These are phyloP conservation scores for Dendrocalamus sinicus DNA, from an alignment of 176 grass and related monocot species.

Conservation along the genomic window DNA sequence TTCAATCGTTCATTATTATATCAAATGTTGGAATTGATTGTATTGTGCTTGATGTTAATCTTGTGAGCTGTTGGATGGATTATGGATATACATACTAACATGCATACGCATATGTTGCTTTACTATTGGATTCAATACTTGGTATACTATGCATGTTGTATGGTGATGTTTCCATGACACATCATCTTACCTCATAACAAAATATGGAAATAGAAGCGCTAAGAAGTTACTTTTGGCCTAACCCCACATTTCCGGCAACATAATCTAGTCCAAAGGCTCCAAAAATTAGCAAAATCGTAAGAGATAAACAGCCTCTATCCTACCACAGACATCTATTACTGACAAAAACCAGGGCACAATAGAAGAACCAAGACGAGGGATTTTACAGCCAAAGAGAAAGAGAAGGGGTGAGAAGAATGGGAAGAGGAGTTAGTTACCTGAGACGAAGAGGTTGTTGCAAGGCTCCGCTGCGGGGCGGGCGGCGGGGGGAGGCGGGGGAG, in stretches of 20 bases:
- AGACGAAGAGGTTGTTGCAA: conserved; percentile 82
- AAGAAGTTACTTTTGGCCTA: not conserved
- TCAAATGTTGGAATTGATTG: not conserved
- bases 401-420: not conserved
- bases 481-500: conserved; percentile 52
- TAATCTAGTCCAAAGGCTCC: not conserved
- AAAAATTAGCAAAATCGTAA: not conserved
- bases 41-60: not conserved
- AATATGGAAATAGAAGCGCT: not conserved
- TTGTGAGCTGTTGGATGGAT: not conserved
- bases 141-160: not conserved
- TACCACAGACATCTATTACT: not conserved
- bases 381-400: not conserved
- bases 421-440: conserved; percentile 45
- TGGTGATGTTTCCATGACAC: not conserved
- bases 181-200: not conserved
- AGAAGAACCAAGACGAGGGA: not conserved
- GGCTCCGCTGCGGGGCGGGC: conserved; percentile 57
- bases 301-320: not conserved
- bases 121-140: not conserved
- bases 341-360: not conserved
- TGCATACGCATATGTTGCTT: not conserved
- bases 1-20: not conserved
- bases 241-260: not conserved
- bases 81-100: not conserved